Base-by-base conservation (phyloP, 2,329 filamentous ascomycete species). In the Phyllosticta citrichinensis region DNA sequence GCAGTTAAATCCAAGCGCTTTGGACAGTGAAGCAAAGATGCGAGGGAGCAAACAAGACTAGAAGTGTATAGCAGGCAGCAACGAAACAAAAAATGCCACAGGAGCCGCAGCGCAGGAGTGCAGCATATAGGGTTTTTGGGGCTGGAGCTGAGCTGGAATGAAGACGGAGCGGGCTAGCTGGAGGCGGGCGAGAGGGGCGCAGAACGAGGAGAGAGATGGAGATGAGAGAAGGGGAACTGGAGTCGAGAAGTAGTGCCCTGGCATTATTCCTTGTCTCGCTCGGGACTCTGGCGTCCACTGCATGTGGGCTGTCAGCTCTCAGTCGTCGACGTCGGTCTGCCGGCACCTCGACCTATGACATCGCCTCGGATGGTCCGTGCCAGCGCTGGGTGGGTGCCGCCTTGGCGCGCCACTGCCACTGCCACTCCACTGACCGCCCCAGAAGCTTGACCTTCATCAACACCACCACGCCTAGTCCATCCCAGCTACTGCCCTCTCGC, bases 401-500 rank as follows among this genome's bases (percentile, higher is more conserved):
- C 52, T 60, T 60, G 58, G 58, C 52, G 58, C 22, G 30, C 19
- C 55, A n/a, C n/a, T n/a, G n/a, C n/a, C n/a, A n/a, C n/a, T n/a
- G n/a, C n/a, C n/a, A 14, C 12, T 14, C 19, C 35, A 35, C 52
- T 58, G 56, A 58, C 62, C 65, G 63, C 62, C 65, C 64, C 67
- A 66, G 64, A 63, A 62, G 64, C 52, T 47, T 62, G 64, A 62
- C 63, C 58, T 52, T 54, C 52, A 30, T 55, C 56, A 57, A 56
- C 58, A 59, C 60, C 57, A 50, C 33, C 35, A 56, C 20, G 40
- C 22, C 60, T 56, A 53, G 52, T 52, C 22, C 30, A 35, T 55
- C 40, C 30, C 47, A 30, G 52, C 56, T 53, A 25, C 50, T 22
- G 57, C n/a, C 12, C 24, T 27, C 62, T 12, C 63, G 25, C 52